Conservation (phyloP, 2,329 filamentous ascomycete species). For the Trichophyton schoenleinii region DNA sequence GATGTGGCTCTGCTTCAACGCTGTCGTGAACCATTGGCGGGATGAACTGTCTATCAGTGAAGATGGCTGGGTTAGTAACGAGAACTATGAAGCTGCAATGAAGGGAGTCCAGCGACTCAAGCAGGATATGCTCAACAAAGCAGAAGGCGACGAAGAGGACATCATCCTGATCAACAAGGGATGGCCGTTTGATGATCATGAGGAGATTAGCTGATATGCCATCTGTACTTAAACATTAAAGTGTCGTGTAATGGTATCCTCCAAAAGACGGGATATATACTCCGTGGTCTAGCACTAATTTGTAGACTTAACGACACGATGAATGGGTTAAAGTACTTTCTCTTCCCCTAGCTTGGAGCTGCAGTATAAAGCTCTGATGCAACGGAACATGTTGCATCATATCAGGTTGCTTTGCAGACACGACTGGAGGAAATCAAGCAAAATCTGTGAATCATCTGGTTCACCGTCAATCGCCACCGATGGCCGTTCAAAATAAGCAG, state of each 20-base stretch:
- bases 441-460: neutral
- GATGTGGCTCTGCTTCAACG: constrained; percentile 11
- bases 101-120: constrained; percentile 8
- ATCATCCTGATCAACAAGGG: constrained; percentile 7
- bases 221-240: neutral
- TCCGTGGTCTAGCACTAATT: too few species aligned
- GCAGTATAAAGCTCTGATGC: too few species aligned
- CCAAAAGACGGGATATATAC: too few species aligned
- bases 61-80: constrained; percentile 12
- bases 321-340: too few species aligned
- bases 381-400: too few species aligned
- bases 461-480: neutral
- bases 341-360: too few species aligned
- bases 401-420: neutral
- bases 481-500: neutral
- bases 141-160: constrained; percentile 11
- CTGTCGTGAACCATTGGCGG: constrained; percentile 8
- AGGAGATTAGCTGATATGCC: constrained; percentile 8
- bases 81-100: constrained; percentile 10
- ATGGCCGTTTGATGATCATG: constrained; percentile 10
- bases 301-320: too few species aligned
- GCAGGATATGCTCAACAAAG: constrained; percentile 5
- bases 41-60: constrained; percentile 10
- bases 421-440: neutral
- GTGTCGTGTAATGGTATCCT: too few species aligned